Base-by-base conservation (phyloP, 805 yeast genomes). In the Phaffomyces opuntiae region DNA sequence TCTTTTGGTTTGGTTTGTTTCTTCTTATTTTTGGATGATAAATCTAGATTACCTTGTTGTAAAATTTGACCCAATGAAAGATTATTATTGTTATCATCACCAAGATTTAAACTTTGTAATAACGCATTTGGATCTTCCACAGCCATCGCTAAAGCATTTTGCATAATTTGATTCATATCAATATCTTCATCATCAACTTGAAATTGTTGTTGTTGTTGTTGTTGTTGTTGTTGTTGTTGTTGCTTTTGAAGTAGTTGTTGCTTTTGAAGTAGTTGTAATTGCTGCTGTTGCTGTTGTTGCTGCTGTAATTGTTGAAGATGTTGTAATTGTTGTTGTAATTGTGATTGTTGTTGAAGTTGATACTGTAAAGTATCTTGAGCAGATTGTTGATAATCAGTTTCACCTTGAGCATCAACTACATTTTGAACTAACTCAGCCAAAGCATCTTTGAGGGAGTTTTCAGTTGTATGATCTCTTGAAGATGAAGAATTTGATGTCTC, bases 61-160 rank as follows among this genome's bases (percentile, higher is more conserved):
- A 60, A 53, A 24, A 56, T 29, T 40, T 56, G 63, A 14, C 51
- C 53, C 8, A 56, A 19, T 14, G 53, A 33, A 7, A 39, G 47
- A 16, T 19, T 44, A 16, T 38, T 24, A 12, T 9, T 27, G 16
- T 49, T 52, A 25, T 38, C 47, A 16, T 48, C 53, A 33, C 44
- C 56, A 21, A 63, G 52, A 45, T 57, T 59, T 63, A 64, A 70
- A 57, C 55, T 73, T 55, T 62, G 75, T 62, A 55, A 61, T 59
- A 52, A 49, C 12, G 65, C 58, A 17, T 56, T 64, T 13, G 83
- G 83, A 49, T 81, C 78, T 49, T 78, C 83, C 71, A 80, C 78
- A 0, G 90, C 93, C 82, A 85, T 72, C 40, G 77, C 77, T 66
- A 84, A 73, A 1, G 91, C 93, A 64, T 82, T 82, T 51, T 81